Evolutionary conservation across 129 eudicot genomes (phyloP).

Genomic region (Lactuca sativa): DNA sequence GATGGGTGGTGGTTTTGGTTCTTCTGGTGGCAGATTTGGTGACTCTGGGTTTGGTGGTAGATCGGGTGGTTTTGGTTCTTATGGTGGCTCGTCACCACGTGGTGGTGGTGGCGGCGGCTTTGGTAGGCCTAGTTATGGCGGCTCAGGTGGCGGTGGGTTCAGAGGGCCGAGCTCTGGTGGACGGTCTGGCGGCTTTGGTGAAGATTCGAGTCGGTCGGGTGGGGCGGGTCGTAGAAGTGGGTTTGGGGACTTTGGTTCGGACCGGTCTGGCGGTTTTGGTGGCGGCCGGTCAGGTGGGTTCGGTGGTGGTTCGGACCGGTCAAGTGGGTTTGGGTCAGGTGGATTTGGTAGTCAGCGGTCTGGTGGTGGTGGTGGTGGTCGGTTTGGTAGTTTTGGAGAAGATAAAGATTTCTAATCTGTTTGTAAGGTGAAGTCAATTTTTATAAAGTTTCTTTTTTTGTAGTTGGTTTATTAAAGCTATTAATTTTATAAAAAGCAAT

Average conservation of each 20-base stretch:
- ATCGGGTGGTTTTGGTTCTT: slow-evolving; percentile 30
- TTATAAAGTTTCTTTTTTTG: neutral
- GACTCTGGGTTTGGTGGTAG: slow-evolving; percentile 37
- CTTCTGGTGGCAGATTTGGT: slow-evolving; percentile 44
- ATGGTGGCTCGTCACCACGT: neutral
- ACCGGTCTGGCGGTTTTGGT: slow-evolving; percentile 47
- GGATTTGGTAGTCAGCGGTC: slow-evolving; percentile 32
- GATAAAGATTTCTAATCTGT: slow-evolving; percentile 25
- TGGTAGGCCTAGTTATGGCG: slow-evolving; percentile 43
- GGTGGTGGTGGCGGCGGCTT: slow-evolving; percentile 65
- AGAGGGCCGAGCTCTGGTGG: slow-evolving; percentile 44
- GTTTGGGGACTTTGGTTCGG: slow-evolving; percentile 37
- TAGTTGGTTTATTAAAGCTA: too few species aligned
- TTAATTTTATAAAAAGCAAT: too few species aligned
- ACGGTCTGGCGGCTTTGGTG: slow-evolving; percentile 43
- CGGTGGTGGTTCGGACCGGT: slow-evolving; percentile 22
- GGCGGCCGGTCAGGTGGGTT: slow-evolving; percentile 23
- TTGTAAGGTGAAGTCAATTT: slow-evolving; percentile 10
- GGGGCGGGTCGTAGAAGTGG: slow-evolving; percentile 36
- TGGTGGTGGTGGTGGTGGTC: slow-evolving; percentile 28
- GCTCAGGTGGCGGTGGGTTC: slow-evolving; percentile 56
- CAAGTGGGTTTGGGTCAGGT: slow-evolving; percentile 18
- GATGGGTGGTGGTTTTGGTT: slow-evolving; percentile 52
- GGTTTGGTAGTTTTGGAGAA: slow-evolving; percentile 54
- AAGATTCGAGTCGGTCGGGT: slow-evolving; percentile 33